Conservation (phyloP, 768 basidiomycete genomes). For the Rhizopogon salebrosus region DNA sequence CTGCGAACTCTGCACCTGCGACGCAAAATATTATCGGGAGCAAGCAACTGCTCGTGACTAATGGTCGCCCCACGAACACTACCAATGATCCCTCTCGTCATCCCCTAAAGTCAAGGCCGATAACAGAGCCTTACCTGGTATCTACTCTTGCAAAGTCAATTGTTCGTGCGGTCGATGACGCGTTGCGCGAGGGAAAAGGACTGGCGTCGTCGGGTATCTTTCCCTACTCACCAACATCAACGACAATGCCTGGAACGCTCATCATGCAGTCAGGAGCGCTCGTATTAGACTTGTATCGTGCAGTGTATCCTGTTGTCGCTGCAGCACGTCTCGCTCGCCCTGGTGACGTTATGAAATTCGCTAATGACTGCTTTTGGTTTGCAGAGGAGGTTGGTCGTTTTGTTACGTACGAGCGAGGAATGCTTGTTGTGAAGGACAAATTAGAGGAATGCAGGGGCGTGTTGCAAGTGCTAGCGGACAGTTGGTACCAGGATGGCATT, state of each 20-base stretch:
- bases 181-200: slow-evolving; percentile 62
- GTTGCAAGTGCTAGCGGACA: slow-evolving; percentile 54
- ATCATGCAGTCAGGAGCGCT: slow-evolving; percentile 59
- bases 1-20: slow-evolving; percentile 37
- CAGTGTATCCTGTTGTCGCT: slow-evolving; percentile 68
- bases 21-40: slow-evolving; percentile 12
- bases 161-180: slow-evolving; percentile 51
- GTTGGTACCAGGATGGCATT: slow-evolving; percentile 67
- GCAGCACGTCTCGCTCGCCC: slow-evolving; percentile 42
- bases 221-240: slow-evolving; percentile 24
- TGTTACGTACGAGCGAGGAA: slow-evolving; percentile 22
- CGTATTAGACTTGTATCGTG: slow-evolving; percentile 74
- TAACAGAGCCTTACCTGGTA: slow-evolving; percentile 53
- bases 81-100: slow-evolving; percentile 13
- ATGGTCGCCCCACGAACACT: slow-evolving; percentile 15
- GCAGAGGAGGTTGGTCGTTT: slow-evolving; percentile 38
- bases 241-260: slow-evolving; percentile 42
- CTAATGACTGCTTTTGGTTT: slow-evolving; percentile 78
- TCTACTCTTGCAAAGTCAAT: slow-evolving; percentile 53
- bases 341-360: slow-evolving; percentile 62
- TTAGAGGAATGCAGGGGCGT: slow-evolving; percentile 46
- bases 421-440: slow-evolving; percentile 34
- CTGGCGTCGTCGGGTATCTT: slow-evolving; percentile 57
- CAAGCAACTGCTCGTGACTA: slow-evolving; percentile 3
- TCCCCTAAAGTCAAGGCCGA: slow-evolving; percentile 11